Evolutionary conservation across 2,329 filamentous ascomycete genomes (phyloP).

Genomic region (Tolypocladium paradoxum): DNA sequence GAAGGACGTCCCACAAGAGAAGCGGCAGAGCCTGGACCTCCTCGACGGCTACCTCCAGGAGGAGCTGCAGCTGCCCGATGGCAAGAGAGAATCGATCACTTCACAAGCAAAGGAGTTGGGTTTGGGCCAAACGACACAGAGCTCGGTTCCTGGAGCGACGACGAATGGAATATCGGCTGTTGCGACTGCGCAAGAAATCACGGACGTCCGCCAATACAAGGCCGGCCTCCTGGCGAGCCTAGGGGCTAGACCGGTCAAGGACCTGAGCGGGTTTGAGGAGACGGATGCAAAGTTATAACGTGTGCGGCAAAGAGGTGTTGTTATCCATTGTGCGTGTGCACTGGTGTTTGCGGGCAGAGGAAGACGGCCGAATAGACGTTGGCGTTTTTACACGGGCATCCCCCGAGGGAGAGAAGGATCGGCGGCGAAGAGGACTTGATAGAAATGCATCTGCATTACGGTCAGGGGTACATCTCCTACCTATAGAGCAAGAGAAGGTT

Average conservation of each 20-base stretch:
- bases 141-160: constrained; percentile 19
- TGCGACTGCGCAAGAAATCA: constrained; percentile 46
- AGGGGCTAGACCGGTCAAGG: constrained; percentile 61
- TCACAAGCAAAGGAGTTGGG: constrained; percentile 33
- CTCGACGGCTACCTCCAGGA: constrained; percentile 39
- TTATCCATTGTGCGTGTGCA: background rate
- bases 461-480: background rate
- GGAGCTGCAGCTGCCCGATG: constrained; percentile 35
- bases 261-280: constrained; percentile 79
- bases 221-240: constrained; percentile 60
- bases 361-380: background rate
- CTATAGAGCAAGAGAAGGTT: background rate
- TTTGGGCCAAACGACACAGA: constrained; percentile 21
- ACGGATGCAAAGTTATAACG: constrained; percentile 64
- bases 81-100: constrained; percentile 38
- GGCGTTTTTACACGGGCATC: background rate
- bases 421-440: constrained; percentile 1
- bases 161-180: constrained; percentile 32
- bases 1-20: constrained; percentile 26
- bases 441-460: constrained; percentile 3
- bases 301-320: background rate
- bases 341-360: background rate
- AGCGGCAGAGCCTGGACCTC: constrained; percentile 36
- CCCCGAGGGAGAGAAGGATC: background rate
- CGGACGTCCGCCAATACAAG: constrained; percentile 73